Evolutionary conservation across 169 alveolate genomes (phyloP).

Genomic region (Babesia bigemina): DNA sequence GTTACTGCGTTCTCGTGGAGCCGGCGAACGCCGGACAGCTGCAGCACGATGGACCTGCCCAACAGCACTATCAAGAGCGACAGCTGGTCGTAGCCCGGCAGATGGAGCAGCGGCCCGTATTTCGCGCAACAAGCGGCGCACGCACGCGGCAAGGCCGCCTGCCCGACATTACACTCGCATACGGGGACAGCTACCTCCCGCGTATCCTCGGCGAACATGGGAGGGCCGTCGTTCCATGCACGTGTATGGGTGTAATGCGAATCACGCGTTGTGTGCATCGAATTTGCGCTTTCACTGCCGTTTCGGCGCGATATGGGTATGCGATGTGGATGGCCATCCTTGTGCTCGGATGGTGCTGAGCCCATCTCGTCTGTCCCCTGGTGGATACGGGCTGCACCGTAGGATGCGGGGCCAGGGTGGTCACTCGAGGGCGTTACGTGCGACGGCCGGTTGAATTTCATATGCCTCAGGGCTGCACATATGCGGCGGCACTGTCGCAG

Average conservation of each 20-base stretch:
- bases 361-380: not conserved
- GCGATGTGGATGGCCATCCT: too few species aligned
- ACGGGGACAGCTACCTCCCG: constrained; percentile 37
- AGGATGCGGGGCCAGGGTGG: not conserved
- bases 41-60: constrained; percentile 53
- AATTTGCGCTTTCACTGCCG: not conserved
- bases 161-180: constrained; percentile 14
- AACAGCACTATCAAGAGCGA: constrained; percentile 35
- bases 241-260: too few species aligned
- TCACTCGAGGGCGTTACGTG: not conserved
- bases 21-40: constrained; percentile 2
- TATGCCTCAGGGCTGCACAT: constrained; percentile 1
- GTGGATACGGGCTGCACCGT: not conserved
- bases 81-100: constrained; percentile 46
- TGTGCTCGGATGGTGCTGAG: not conserved
- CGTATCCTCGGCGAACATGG: not conserved
- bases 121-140: constrained; percentile 28
- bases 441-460: constrained; percentile 40
- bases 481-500: constrained; percentile 27
- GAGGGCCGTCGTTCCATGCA: not conserved
- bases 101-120: constrained; percentile 33
- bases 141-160: not conserved
- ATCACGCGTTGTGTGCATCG: not conserved
- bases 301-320: too few species aligned
- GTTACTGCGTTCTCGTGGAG: constrained; percentile 46